Evolutionary conservation across 1,284 basidiomycete species (phyloP), one percentile per base, ranked within the genome.

Genomic region (Anthracocystis setariae): DNA sequence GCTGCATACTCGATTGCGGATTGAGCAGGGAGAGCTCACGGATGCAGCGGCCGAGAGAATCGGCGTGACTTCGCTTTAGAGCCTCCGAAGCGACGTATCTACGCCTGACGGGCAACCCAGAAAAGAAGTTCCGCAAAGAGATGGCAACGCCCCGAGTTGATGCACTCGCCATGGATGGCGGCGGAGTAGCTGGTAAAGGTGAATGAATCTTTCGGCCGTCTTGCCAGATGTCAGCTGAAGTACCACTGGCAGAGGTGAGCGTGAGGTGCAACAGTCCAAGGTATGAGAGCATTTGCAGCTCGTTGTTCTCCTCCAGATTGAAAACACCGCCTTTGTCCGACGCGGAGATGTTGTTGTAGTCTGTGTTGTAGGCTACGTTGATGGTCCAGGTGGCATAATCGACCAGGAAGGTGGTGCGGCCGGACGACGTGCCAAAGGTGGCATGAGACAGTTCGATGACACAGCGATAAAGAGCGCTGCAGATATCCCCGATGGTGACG

Each of bases 371-470:
- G 10, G 40, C 32, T 23, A 54, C 43, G 8, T 39, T 38, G 35
- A 69, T 25, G 23, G 56, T 38, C 66, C 66, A 69, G 20, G 51
- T 46, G 15, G 42, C 49, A 38, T 54, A 64, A 29, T 69, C 66
- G 43, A 69, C 5, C 4, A 27, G 17, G n/a, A 64, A 5, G 1
- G n/a, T 27, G 18, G 49, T 46, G 0, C 29, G 49, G 8, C 49
- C 53, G n/a, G 44, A 37, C 0, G 50, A 27, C 5, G 46, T 42
- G 13, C 51, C 46, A n/a, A 49, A 55, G 3, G 38, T 37, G 35
- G 27, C 20, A 8, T 48, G 35, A 12, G 42, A 51, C 0, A 38
- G 25, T 10, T 32, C n/a, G 23, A 52, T 18, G 13, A 47, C 52
- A 46, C 55, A 43, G 12, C 56, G 52, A 27, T 55, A 48, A 15